These are phyloP conservation scores for Colletotrichum kahawae DNA, from an alignment of 2,329 filamentous ascomycete species.

Conservation along the genomic window DNA sequence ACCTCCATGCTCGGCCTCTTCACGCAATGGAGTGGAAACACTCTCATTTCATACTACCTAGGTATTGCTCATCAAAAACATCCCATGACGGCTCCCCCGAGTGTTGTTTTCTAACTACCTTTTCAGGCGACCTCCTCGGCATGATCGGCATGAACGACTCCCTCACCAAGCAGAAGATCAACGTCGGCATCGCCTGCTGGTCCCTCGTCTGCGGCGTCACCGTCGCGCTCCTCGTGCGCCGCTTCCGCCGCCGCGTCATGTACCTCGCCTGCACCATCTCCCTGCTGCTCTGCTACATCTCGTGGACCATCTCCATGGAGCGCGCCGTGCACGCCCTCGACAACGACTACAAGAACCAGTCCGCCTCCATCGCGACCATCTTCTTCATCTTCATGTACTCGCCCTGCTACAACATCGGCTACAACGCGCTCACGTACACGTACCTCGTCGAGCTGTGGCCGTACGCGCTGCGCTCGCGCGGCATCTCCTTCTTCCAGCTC, in stretches of 20 bases:
- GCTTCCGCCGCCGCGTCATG: constrained; percentile 50
- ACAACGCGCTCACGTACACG: constrained; percentile 66
- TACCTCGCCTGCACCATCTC: constrained; percentile 52
- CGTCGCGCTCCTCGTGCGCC: constrained; percentile 47
- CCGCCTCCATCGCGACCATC: constrained; percentile 45
- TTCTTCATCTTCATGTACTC: constrained; percentile 63
- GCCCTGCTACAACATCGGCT: constrained; percentile 63
- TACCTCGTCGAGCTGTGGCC: constrained; percentile 67
- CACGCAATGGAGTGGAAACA: constrained; percentile 59
- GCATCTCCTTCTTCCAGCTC: constrained; percentile 49
- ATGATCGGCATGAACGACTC: constrained; percentile 50
- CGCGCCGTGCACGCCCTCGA: constrained; percentile 37
- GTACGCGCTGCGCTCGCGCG: constrained; percentile 58
- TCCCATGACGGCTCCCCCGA: background rate
- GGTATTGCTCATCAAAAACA: background rate
- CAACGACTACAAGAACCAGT: constrained; percentile 29
- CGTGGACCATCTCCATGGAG: constrained; percentile 55
- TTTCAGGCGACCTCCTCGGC: constrained; percentile 42
- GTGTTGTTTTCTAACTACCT: background rate
- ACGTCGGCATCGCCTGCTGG: constrained; percentile 53
- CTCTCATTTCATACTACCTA: constrained; percentile 54
- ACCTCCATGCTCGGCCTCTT: constrained; percentile 56
- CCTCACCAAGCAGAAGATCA: constrained; percentile 45
- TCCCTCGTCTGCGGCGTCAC: constrained; percentile 47
- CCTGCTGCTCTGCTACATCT: constrained; percentile 49